Percentiles rank a stretch among this genome's conserved stretches.
Conservation (phyloP, 495 filamentous ascomycete genomes). For the Ascobolus immersus region DNA sequence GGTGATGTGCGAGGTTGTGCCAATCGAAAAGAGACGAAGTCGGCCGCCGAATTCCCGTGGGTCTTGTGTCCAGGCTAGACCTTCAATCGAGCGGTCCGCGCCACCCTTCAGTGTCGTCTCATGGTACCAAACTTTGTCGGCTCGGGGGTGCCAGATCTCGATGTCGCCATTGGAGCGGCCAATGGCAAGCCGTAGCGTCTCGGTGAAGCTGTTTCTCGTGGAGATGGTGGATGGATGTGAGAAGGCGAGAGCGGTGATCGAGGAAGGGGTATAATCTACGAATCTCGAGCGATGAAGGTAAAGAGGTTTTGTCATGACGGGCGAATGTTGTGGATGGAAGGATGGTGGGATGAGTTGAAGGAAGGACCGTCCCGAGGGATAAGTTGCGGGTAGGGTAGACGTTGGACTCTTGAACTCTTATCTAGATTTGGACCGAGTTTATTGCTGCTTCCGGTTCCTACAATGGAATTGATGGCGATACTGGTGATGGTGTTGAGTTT, state of each 20-base stretch:
- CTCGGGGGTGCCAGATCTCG: constrained; percentile 94
- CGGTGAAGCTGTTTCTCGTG: constrained; percentile 24
- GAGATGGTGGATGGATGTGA: constrained; percentile 45
- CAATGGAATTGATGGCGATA: too few species aligned
- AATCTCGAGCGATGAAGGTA: constrained; percentile 95
- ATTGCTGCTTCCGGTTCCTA: too few species aligned
- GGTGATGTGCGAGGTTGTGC: constrained; percentile 70
- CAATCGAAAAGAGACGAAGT: constrained; percentile 83
- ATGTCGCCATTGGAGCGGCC: constrained; percentile 89
- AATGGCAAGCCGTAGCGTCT: constrained; percentile 52
- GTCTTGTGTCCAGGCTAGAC: constrained; percentile 77
- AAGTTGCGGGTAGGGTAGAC: too few species aligned
- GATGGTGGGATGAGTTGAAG: too few species aligned
- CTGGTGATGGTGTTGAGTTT: too few species aligned
- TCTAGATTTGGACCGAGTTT: too few species aligned
- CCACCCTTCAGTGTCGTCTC: constrained; percentile 68
- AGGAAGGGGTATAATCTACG: constrained; percentile 74
- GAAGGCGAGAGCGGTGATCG: constrained; percentile 85
- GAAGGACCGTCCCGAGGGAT: too few species aligned
- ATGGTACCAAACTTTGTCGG: constrained; percentile 64
- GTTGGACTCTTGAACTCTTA: too few species aligned
- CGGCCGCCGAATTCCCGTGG: constrained; percentile 46
- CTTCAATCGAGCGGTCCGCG: constrained; percentile 66
- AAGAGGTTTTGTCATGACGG: too few species aligned
- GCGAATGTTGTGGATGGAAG: too few species aligned